phyloP scores from a whole-genome alignment of 345 rosid species.

The Eutrema yunnanense region DNA sequence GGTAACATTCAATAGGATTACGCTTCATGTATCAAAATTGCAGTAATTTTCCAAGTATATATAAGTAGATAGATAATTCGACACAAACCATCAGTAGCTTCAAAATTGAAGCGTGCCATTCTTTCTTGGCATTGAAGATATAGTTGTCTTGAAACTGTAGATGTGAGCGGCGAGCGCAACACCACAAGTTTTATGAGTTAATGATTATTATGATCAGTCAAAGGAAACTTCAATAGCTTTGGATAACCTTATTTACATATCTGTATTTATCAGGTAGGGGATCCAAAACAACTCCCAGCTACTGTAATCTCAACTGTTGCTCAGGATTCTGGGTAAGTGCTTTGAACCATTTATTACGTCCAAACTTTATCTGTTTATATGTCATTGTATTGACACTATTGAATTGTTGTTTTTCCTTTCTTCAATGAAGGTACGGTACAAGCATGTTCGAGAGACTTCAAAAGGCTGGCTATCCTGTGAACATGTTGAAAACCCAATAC shows the following conservation, averaged over 20 bases:
- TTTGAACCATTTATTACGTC: background rate
- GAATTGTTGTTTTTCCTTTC: background rate
- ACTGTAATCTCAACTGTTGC: slow-evolving; percentile 90
- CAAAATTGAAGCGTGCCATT: too few relatives aligned
- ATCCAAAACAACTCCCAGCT: slow-evolving; percentile 95
- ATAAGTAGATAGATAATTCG: background rate
- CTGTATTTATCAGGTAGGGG: slow-evolving; percentile 60
- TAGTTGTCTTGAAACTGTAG: background rate
- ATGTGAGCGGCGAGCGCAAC: background rate
- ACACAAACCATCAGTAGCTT: background rate
- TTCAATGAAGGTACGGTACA: slow-evolving; percentile 64
- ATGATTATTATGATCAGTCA: background rate
- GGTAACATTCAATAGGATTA: slow-evolving; percentile 37
- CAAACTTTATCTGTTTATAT: background rate
- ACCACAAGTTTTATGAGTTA: background rate
- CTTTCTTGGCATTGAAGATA: background rate
- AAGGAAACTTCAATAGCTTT: background rate
- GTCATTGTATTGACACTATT: background rate
- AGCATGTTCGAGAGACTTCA: slow-evolving; percentile 97
- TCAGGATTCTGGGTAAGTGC: slow-evolving; percentile 59
- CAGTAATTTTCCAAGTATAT: background rate
- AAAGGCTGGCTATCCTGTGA: slow-evolving; percentile 91
- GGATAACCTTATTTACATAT: slow-evolving; percentile 1
- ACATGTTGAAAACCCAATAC: slow-evolving; percentile 89
- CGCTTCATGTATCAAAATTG: background rate